Conservation (phyloP, 2,329 filamentous ascomycete genomes). For the Pestalotiopsis sp. region DNA sequence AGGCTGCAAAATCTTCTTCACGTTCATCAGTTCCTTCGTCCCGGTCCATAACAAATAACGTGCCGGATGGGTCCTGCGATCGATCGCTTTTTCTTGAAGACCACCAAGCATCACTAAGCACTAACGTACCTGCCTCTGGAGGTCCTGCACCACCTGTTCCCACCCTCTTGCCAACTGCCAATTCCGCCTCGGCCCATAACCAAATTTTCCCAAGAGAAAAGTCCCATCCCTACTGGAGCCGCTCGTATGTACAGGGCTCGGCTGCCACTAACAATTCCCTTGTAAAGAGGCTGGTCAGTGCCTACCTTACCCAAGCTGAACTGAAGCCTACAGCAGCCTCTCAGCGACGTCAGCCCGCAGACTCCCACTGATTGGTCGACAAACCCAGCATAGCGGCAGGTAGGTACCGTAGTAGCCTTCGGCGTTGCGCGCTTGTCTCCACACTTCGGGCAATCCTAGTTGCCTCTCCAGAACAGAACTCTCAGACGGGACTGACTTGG, state of each 20-base stretch:
- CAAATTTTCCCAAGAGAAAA: background rate
- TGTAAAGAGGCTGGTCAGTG: background rate
- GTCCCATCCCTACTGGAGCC: background rate
- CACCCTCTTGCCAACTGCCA: background rate
- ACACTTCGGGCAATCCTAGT: conserved; percentile 14
- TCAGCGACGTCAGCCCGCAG: background rate
- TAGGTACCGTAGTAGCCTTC: background rate
- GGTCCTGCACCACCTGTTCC: background rate
- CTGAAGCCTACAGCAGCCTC: background rate
- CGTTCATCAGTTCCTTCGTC: background rate
- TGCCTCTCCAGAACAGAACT: conserved; percentile 8
- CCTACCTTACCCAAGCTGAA: background rate
- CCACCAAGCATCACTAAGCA: background rate
- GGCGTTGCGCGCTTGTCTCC: conserved; percentile 8
- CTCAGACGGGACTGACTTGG: conserved; percentile 14
- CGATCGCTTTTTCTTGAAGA: background rate
- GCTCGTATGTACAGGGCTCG: background rate
- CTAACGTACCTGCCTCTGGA: background rate
- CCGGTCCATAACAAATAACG: background rate
- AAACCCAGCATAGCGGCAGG: background rate
- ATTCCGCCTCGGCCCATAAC: background rate
- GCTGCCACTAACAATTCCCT: background rate
- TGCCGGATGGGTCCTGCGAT: background rate
- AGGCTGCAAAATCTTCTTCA: background rate
- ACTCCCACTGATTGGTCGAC: background rate